Evolutionary conservation across 495 filamentous ascomycete species (phyloP), one percentile per base, ranked within the genome.

Genomic region (Penicillium canariense): DNA sequence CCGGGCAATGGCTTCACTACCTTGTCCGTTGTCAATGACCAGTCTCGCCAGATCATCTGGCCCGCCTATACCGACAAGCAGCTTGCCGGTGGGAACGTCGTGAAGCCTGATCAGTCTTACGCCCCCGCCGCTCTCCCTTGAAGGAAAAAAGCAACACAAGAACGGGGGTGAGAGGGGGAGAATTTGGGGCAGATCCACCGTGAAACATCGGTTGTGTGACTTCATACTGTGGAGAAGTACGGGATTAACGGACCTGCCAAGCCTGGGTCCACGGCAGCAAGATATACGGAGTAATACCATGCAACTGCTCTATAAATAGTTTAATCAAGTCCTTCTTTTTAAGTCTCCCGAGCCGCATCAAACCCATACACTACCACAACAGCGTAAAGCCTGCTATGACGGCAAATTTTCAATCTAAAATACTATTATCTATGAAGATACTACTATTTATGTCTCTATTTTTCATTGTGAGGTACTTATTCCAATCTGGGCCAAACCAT

Each of bases 41-140:
- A 38, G 14, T 60, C 66, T 50, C 58, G 61, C 22, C 62, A 74
- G 32, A 79, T 81, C 26, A 65, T 71, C 46, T 84, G 72, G 59
- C 78, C 81, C 18, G 71, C 70, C 17, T 82, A 82, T 50, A 61
- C 64, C 31, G 79, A 83, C 61, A 57, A 50, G 8, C 72, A 80
- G 65, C 54, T 82, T 15, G 58, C 55, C 12, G 70, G 63, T 51
- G 80, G 79, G 10, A 52, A 65, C 25, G 70, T 75, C 3, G 79
- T 83, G 35, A 70, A 58, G 28, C 80, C 81, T 15, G 74, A 84
- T 61, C 71, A 81, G 73, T 79, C 73, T 63, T 84, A 80, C 55
- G 65, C 76, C 36, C 76, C 78, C 28, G 68, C 71, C 58, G 64
- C 50, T 51, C 56, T 80, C 2, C 59, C 67, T 27, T 68, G 52